These are phyloP conservation scores for Raffaelea ambrosiae DNA, from an alignment of 2,329 filamentous ascomycete genomes.

Conservation along the genomic window DNA sequence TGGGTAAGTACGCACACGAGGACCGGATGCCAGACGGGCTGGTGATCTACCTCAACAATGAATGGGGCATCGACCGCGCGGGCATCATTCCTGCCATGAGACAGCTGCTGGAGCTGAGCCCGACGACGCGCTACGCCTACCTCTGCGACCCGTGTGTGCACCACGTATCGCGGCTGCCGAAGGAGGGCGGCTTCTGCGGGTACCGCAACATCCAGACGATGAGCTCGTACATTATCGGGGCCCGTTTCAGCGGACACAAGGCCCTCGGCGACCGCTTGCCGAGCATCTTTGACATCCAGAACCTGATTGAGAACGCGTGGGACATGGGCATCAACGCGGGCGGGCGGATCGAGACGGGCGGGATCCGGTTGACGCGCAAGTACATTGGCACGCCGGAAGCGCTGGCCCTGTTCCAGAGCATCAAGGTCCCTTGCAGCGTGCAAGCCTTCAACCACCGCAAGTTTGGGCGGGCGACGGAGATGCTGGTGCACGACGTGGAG, in stretches of 20 bases:
- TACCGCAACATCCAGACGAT: slow-evolving; percentile 95
- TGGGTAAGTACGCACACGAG: slow-evolving; percentile 66
- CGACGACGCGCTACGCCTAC: slow-evolving; percentile 60
- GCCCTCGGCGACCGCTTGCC: slow-evolving; percentile 46
- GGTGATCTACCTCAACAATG: slow-evolving; percentile 49
- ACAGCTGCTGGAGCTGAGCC: slow-evolving; percentile 56
- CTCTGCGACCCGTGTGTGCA: slow-evolving; percentile 67
- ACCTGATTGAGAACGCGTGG: slow-evolving; percentile 83
- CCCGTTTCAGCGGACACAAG: slow-evolving; percentile 43
- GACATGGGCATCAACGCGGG: slow-evolving; percentile 70
- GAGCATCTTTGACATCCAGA: slow-evolving; percentile 73
- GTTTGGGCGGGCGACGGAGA: slow-evolving; percentile 37
- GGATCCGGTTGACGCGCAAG: slow-evolving; percentile 80
- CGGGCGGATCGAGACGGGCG: slow-evolving; percentile 74
- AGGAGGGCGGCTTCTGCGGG: slow-evolving; percentile 86
- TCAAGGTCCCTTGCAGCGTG: slow-evolving; percentile 61
- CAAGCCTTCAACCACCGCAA: slow-evolving; percentile 46
- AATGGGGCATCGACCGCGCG: slow-evolving; percentile 42
- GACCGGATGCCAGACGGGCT: slow-evolving; percentile 67
- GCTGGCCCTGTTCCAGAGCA: slow-evolving; percentile 64
- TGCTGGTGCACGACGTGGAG: slow-evolving; percentile 61
- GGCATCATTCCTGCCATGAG: slow-evolving; percentile 55
- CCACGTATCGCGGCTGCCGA: slow-evolving; percentile 74
- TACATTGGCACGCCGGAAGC: slow-evolving; percentile 93
- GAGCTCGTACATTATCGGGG: slow-evolving; percentile 64